Evolutionary conservation across 768 basidiomycete species (phyloP), one percentile per base, ranked within the genome.

Genomic region (Chiua virens): DNA sequence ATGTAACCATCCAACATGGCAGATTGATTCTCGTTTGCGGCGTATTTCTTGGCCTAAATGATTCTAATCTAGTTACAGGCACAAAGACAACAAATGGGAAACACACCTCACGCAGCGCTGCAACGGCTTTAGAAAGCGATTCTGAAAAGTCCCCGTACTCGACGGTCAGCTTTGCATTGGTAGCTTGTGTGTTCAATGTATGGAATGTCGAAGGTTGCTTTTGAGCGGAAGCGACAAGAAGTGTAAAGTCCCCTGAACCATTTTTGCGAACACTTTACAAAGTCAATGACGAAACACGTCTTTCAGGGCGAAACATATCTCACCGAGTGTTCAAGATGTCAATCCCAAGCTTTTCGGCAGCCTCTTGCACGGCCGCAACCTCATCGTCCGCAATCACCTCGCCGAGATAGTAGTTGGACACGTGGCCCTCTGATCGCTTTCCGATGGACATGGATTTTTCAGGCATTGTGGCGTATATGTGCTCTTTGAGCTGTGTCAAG

Each of bases 321-420:
- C 52, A 90, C 89, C 92, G 83, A 10, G 92, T 94, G 65, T 93
- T 93, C 52, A 92, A 65, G 10, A 90, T 78, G 54, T 89, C 86
- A 43, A 94, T 66, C n/a, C 77, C 81, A 25, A 87, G 74, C 53
- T 81, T 81, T 69, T 94, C 92, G 3, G 88, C 85, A 1, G 83
- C 83, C 8, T 73, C 74, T 65, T 93, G 92, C 21, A 94, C 79
- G 1, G 78, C 77, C 21, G 83, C 81, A 7, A 92, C 89, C 63
- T 93, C 92, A 0, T 82, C 81, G 53, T 92, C 87, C n/a, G 79
- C 76, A 20, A 87, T 81, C 10, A 78, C 64, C 53, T 87, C 78
- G 1, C 89, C 90, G 23, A 86, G 81, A 63, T 95, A 95, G 68
- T 94, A 95, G 64, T 92, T 90, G 27, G 86, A 89, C 46, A 90